These are phyloP conservation scores for Ustilago sp. DNA, from an alignment of 1,284 basidiomycete genomes.

Conservation along the genomic window DNA sequence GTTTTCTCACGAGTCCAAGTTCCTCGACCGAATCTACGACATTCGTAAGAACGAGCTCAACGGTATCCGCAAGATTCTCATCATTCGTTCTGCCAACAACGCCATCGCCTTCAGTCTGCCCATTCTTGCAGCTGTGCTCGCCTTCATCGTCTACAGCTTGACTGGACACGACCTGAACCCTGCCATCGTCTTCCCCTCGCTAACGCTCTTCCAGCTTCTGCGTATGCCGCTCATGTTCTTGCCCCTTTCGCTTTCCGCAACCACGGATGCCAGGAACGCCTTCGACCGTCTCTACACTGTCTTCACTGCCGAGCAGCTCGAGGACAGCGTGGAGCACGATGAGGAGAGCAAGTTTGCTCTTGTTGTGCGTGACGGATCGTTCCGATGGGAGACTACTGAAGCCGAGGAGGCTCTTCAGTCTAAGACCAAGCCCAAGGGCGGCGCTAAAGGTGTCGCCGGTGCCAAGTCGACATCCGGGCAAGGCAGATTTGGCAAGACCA, in stretches of 20 bases:
- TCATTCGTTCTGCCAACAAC: constrained; percentile 80
- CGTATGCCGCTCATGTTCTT: constrained; percentile 80
- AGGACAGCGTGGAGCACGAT: constrained; percentile 79
- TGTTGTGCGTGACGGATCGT: constrained; percentile 42
- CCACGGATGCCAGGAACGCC: constrained; percentile 65
- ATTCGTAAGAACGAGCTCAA: constrained; percentile 82
- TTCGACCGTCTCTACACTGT: constrained; percentile 70
- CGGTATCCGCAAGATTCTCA: constrained; percentile 80
- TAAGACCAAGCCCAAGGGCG: constrained; percentile 32
- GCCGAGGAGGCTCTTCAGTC: constrained; percentile 36
- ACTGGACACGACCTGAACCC: constrained; percentile 78
- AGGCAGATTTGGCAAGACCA: constrained; percentile 42
- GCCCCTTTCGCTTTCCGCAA: constrained; percentile 65
- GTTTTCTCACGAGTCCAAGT: constrained; percentile 63
- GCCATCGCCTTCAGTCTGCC: constrained; percentile 79
- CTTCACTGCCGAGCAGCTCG: constrained; percentile 76
- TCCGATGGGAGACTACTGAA: constrained; percentile 59
- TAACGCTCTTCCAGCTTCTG: constrained; percentile 73
- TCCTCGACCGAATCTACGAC: constrained; percentile 76
- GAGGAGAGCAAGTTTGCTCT: constrained; percentile 55
- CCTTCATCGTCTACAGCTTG: constrained; percentile 84
- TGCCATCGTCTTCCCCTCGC: constrained; percentile 71
- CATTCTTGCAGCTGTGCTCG: constrained; percentile 82
- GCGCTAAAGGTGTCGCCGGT: constrained; percentile 20
- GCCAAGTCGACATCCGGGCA: constrained; percentile 7